A percentile compares a stretch with the other conserved stretches of the same genome.
Evolutionary conservation across 208 protist genomes (phyloP).

Genomic region (Tetramitus jugosus): DNA sequence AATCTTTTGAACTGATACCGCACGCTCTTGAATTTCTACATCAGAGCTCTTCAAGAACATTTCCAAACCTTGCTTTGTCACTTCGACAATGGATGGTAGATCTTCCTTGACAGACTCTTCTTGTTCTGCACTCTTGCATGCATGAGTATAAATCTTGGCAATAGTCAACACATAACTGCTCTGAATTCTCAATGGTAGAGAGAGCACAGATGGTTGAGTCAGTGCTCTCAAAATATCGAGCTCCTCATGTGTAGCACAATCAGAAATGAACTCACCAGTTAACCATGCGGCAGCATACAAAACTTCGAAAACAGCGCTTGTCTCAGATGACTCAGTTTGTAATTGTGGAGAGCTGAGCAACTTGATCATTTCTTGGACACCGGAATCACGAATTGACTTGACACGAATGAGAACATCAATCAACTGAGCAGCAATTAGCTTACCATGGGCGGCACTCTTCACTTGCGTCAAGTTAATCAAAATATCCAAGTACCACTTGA

Average conservation of each 20-base stretch:
- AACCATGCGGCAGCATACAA: constrained; percentile 16
- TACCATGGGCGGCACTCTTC: constrained; percentile 38
- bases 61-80: background rate
- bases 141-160: constrained; percentile 5
- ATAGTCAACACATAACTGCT: background rate
- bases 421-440: constrained; percentile 8
- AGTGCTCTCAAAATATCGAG: background rate
- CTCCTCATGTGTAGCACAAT: background rate
- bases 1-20: background rate
- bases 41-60: background rate
- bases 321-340: background rate
- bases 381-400: background rate
- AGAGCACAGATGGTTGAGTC: background rate
- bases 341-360: background rate
- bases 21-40: constrained; percentile 20
- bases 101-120: background rate
- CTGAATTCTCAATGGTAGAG: constrained; percentile 1
- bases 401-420: constrained; percentile 8
- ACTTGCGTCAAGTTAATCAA: constrained; percentile 68
- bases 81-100: background rate
- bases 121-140: background rate
- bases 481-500: constrained; percentile 93
- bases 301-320: background rate
- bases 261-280: constrained; percentile 11
- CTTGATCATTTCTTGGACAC: constrained; percentile 16